phyloP scores from a whole-genome alignment of 2,329 filamentous ascomycete species.

The Drechslera avenae region DNA sequence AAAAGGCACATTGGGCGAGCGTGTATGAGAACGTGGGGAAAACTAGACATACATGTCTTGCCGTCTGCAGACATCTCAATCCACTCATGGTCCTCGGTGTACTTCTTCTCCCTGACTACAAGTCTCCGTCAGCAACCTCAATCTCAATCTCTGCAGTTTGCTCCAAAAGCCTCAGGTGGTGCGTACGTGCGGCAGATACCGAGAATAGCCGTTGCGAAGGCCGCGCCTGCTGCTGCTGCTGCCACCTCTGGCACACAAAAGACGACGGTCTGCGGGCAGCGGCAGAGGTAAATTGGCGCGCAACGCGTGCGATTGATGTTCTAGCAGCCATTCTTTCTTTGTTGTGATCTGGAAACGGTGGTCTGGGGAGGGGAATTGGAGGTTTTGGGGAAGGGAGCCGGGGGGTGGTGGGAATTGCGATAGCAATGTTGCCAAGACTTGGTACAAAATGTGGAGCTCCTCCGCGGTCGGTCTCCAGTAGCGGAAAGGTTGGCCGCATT shows the following conservation, averaged over 20 bases:
- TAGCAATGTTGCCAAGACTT: conserved; percentile 9
- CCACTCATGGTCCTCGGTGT: conserved; percentile 98
- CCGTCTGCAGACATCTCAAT: conserved; percentile 84
- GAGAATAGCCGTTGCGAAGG: conserved; percentile 46
- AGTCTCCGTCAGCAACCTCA: conserved; percentile 18
- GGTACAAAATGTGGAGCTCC: conserved; percentile 11
- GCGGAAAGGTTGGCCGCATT: conserved; percentile 28
- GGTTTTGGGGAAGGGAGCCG: not conserved
- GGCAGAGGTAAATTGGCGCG: conserved; percentile 42
- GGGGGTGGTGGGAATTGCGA: conserved; percentile 2
- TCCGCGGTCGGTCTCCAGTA: conserved; percentile 5
- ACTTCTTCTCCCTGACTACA: conserved; percentile 73
- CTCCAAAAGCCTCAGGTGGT: conserved; percentile 3
- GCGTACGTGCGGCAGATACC: conserved; percentile 44
- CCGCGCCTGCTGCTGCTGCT: conserved; percentile 25
- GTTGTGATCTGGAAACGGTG: not conserved
- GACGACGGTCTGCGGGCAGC: conserved; percentile 30
- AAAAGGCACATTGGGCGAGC: not conserved
- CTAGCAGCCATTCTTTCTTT: conserved; percentile 44
- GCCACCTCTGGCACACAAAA: conserved; percentile 35
- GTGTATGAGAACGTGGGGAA: conserved; percentile 3
- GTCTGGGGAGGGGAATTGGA: not conserved
- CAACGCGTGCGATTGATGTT: conserved; percentile 39
- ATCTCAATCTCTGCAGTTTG: not conserved
- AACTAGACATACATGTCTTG: conserved; percentile 67